Evolutionary conservation across 2,329 filamentous ascomycete genomes (phyloP).

Genomic region (Colletotrichum sp.): DNA sequence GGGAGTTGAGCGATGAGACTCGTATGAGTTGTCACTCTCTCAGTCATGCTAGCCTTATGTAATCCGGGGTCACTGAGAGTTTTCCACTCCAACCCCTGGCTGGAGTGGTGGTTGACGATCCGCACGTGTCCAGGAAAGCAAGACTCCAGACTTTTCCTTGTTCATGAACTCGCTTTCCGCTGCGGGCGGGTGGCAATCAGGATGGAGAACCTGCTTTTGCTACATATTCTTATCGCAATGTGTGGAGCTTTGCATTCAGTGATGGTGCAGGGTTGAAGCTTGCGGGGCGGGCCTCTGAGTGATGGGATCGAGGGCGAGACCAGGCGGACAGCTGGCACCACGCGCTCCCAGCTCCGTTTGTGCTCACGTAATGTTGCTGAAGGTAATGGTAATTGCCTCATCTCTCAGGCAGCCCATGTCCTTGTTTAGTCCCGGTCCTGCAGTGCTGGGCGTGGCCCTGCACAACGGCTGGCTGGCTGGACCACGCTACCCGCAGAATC

Average conservation of each 20-base stretch:
- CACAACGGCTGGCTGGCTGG: constrained; percentile 13
- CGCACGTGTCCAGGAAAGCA: background rate
- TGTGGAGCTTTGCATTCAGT: background rate
- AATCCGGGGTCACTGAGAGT: background rate
- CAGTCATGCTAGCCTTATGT: background rate
- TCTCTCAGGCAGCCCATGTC: constrained; percentile 5
- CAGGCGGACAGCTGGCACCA: constrained; percentile 3
- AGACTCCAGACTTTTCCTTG: background rate
- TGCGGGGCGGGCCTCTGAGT: background rate
- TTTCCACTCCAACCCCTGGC: background rate
- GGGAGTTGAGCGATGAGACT: background rate
- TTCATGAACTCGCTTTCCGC: background rate
- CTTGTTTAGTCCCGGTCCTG: background rate
- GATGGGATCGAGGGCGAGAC: background rate
- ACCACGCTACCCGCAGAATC: constrained; percentile 16
- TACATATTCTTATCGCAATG: constrained; percentile 7
- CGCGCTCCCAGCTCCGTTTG: background rate
- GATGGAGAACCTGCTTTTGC: background rate
- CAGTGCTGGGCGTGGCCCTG: background rate
- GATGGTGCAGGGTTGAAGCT: background rate
- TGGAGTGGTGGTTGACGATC: background rate
- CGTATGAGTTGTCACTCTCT: background rate
- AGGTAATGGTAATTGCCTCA: background rate
- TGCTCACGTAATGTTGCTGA: constrained; percentile 5
- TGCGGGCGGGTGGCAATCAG: background rate